These are phyloP conservation scores for Teratosphaeria pseudoeucalypti DNA, from an alignment of 2,329 filamentous ascomycete genomes.

Conservation along the genomic window DNA sequence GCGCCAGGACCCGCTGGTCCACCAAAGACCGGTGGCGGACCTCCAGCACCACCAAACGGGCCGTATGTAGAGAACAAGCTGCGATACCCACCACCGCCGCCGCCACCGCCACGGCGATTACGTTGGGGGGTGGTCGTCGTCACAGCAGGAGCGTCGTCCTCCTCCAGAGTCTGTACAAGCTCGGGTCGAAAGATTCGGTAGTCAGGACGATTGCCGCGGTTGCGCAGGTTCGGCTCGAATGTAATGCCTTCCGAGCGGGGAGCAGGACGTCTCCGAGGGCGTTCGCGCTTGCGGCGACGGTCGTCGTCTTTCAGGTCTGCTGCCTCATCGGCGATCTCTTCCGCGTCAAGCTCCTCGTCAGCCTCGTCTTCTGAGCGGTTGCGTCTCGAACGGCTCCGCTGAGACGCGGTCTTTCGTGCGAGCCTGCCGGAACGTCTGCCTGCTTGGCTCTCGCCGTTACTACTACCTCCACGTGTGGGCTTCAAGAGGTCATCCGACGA, in stretches of 20 bases:
- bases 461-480: constrained; percentile 34
- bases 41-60: constrained; percentile 80
- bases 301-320: constrained; percentile 48
- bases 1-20: constrained; percentile 67
- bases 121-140: constrained; percentile 52
- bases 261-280: constrained; percentile 25
- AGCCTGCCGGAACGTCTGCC: constrained; percentile 44
- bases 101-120: constrained; percentile 50
- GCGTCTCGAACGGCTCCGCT: constrained; percentile 32
- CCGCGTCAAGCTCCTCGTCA: constrained; percentile 37
- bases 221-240: constrained; percentile 44
- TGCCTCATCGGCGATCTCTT: constrained; percentile 45
- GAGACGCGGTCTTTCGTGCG: constrained; percentile 37
- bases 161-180: constrained; percentile 59
- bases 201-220: constrained; percentile 62
- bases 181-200: constrained; percentile 79
- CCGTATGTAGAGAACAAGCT: constrained; percentile 82
- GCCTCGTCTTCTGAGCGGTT: constrained; percentile 37
- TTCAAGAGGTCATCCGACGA: constrained; percentile 39
- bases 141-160: constrained; percentile 58
- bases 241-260: constrained; percentile 16
- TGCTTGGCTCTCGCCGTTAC: constrained; percentile 32
- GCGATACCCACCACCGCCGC: constrained; percentile 57
- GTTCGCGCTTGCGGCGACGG: constrained; percentile 30
- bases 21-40: constrained; percentile 58